Percentiles rank a stretch among this genome's conserved stretches.
Evolutionary conservation across 306 rosid species (phyloP).

Genomic region (Lagenaria siceraria): DNA sequence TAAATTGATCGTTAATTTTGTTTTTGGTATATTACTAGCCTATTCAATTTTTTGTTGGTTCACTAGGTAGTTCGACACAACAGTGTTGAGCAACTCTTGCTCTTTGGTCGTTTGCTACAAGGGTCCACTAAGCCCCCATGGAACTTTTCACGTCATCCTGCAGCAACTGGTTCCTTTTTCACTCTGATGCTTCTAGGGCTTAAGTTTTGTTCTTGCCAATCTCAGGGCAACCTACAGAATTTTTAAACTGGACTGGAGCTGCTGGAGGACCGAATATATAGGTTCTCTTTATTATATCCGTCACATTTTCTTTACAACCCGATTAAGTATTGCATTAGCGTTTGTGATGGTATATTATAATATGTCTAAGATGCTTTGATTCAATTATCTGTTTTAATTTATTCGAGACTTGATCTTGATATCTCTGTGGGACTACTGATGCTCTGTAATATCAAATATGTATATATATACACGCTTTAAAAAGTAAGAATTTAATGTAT

Average conservation of each 20-base stretch:
- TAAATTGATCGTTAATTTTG: not conserved
- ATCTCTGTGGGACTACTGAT: not conserved
- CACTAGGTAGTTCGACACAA: conserved; percentile 81
- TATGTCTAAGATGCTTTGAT: not conserved
- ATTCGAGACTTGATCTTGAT: not conserved
- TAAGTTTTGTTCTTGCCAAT: conserved; percentile 90
- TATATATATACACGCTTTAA: not conserved
- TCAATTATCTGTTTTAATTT: not conserved
- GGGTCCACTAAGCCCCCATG: conserved; percentile 85
- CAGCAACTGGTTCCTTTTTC: conserved; percentile 90
- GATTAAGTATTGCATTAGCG: not conserved
- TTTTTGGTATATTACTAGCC: not conserved
- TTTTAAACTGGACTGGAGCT: conserved; percentile 84
- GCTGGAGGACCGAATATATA: conserved; percentile 80
- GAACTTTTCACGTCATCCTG: conserved; percentile 91
- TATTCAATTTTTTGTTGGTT: conserved; percentile 15
- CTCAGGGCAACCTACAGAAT: conserved; percentile 71
- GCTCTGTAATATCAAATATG: not conserved
- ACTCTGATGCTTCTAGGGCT: conserved; percentile 96
- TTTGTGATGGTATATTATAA: not conserved
- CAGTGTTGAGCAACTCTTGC: conserved; percentile 95
- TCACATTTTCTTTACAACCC: conserved; percentile 1
- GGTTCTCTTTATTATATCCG: conserved; percentile 29
- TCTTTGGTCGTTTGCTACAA: conserved; percentile 87
- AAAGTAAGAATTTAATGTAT: not conserved